These are phyloP conservation scores for Penicillium mononematosum DNA, from an alignment of 495 filamentous ascomycete genomes.

Conservation along the genomic window DNA sequence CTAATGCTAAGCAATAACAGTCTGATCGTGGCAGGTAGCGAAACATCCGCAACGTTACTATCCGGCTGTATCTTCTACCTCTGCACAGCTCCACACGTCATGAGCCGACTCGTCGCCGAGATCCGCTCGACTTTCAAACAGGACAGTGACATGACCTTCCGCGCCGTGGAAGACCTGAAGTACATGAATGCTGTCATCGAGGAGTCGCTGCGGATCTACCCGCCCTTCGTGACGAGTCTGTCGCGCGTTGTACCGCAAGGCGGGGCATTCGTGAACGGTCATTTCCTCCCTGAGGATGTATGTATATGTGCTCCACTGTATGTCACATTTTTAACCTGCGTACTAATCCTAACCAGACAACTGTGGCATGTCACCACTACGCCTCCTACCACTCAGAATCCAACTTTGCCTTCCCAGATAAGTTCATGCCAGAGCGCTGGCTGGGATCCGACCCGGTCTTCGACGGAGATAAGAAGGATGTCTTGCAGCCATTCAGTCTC, in stretches of 20 bases:
- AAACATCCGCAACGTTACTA: conserved; percentile 57
- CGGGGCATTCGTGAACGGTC: conserved; percentile 31
- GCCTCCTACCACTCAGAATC: conserved; percentile 36
- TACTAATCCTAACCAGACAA: conserved; percentile 22
- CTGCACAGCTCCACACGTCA: conserved; percentile 37
- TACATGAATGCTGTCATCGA: conserved; percentile 44
- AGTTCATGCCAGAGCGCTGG: conserved; percentile 49
- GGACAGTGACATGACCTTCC: conserved; percentile 46
- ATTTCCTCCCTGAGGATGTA: conserved; percentile 33
- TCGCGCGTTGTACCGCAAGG: conserved; percentile 31
- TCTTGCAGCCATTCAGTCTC: conserved; percentile 43
- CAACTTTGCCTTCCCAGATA: conserved; percentile 38
- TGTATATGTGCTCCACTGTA: neutral
- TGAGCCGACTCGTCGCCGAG: conserved; percentile 40
- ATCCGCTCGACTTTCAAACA: conserved; percentile 44
- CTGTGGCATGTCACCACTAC: conserved; percentile 35
- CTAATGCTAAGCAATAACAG: conserved; percentile 8
- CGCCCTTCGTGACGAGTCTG: conserved; percentile 31
- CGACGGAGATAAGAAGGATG: conserved; percentile 35
- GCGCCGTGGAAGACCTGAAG: conserved; percentile 26
- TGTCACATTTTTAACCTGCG: neutral
- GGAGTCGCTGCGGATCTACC: conserved; percentile 47
- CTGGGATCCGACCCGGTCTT: conserved; percentile 33
- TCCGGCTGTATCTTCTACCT: conserved; percentile 52
- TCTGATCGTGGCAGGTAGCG: conserved; percentile 49